Conservation (phyloP, 1,139 yeast genomes). For the Debaryomycetaceae sp. region DNA sequence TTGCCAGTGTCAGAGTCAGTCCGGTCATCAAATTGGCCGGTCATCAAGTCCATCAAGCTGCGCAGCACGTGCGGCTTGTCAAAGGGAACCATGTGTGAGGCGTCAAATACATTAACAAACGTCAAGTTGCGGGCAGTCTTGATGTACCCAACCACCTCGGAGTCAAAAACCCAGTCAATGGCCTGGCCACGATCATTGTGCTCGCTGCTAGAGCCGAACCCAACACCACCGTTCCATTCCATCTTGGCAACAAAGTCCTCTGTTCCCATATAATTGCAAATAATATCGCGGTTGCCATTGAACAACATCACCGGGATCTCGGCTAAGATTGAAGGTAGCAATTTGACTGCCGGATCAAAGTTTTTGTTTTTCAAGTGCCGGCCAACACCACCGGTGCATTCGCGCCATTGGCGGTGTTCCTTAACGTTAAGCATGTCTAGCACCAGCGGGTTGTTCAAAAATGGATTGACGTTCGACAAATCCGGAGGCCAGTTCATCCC, state of each 20-base stretch:
- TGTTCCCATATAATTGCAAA: constrained; percentile 81
- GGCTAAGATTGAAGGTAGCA: constrained; percentile 62
- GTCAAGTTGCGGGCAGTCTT: constrained; percentile 67
- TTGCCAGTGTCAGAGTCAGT: constrained; percentile 13
- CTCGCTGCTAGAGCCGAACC: constrained; percentile 53
- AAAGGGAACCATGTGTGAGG: constrained; percentile 94
- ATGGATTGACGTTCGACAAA: constrained; percentile 53
- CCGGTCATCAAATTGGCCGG: constrained; percentile 27
- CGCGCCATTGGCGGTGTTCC: constrained; percentile 55
- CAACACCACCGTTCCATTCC: constrained; percentile 63
- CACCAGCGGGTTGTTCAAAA: constrained; percentile 54
- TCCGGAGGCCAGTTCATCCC: constrained; percentile 95
- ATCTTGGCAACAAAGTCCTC: constrained; percentile 58
- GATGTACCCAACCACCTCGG: constrained; percentile 47
- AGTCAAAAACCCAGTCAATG: constrained; percentile 52
- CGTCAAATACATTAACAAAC: constrained; percentile 65
- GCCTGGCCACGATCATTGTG: constrained; percentile 13
- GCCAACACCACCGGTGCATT: constrained; percentile 66
- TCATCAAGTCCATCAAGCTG: constrained; percentile 57
- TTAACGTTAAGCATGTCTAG: constrained; percentile 55
- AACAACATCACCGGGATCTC: constrained; percentile 67
- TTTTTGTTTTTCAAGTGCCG: constrained; percentile 44
- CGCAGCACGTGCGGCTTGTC: constrained; percentile 70
- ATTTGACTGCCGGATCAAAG: constrained; percentile 57
- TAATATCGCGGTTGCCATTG: constrained; percentile 84